These are phyloP conservation scores for Cenchrus purpureus DNA, from an alignment of 176 grass and related monocot species.

Conservation along the genomic window DNA sequence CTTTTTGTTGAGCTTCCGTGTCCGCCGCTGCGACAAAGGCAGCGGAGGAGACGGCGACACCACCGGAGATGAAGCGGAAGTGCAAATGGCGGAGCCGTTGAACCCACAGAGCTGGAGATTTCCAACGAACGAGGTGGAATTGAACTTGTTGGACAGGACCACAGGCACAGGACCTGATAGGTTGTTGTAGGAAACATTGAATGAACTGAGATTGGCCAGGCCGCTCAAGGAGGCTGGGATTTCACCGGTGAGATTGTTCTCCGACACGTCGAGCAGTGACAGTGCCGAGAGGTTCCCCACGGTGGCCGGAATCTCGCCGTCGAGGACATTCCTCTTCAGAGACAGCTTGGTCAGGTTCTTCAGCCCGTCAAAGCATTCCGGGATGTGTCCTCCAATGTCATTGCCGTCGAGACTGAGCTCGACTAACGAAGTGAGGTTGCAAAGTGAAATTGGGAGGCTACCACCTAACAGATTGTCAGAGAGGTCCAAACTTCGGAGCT, in stretches of 20 bases:
- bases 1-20: slow-evolving; percentile 64
- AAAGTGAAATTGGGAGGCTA: slow-evolving; percentile 57
- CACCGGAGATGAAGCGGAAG: slow-evolving; percentile 60
- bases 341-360: slow-evolving; percentile 66
- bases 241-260: slow-evolving; percentile 80
- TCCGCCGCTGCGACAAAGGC: slow-evolving; percentile 35
- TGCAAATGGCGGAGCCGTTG: slow-evolving; percentile 68
- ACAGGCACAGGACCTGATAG: slow-evolving; percentile 70
- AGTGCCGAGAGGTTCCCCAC: slow-evolving; percentile 71
- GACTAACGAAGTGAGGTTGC: slow-evolving; percentile 53
- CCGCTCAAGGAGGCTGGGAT: slow-evolving; percentile 66
- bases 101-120: slow-evolving; percentile 91
- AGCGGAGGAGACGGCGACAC: slow-evolving; percentile 41
- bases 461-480: slow-evolving; percentile 61
- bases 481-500: slow-evolving; percentile 73
- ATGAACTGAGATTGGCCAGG: slow-evolving; percentile 60
- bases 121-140: slow-evolving; percentile 83
- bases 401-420: slow-evolving; percentile 65
- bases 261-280: slow-evolving; percentile 70
- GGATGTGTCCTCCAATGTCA: slow-evolving; percentile 55
- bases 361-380: slow-evolving; percentile 60
- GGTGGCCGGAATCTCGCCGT: slow-evolving; percentile 64
- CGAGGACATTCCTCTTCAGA: slow-evolving; percentile 57
- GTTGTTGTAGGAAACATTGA: slow-evolving; percentile 85
- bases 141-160: slow-evolving; percentile 81